Evolutionary conservation across 1,139 yeast species (phyloP).

Genomic region (Hemisphaericaspora lyxosophila): DNA sequence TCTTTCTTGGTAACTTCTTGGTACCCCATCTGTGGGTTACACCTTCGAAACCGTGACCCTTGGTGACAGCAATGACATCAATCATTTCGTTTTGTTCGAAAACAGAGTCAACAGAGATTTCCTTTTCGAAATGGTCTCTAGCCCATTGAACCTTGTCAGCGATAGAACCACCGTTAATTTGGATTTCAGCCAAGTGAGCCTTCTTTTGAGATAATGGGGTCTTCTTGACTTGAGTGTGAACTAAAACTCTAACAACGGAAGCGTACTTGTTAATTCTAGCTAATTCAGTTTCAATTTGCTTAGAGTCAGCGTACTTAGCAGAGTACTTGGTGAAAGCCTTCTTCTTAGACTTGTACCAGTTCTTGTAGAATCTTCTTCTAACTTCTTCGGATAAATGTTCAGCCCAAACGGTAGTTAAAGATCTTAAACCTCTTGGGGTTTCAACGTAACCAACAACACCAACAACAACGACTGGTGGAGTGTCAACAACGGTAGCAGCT

Average conservation of each 20-base stretch:
- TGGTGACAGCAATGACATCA: slow-evolving; percentile 98
- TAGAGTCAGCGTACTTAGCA: slow-evolving; percentile 94
- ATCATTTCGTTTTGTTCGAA: slow-evolving; percentile 98
- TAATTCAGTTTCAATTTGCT: slow-evolving; percentile 90
- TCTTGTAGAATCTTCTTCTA: slow-evolving; percentile 99
- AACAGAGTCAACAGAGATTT: slow-evolving; percentile 92
- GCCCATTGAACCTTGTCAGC: slow-evolving; percentile 99
- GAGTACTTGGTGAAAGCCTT: slow-evolving; percentile 99
- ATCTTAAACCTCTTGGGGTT: slow-evolving; percentile 99
- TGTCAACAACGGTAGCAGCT: slow-evolving; percentile 98
- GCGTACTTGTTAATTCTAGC: slow-evolving; percentile 99
- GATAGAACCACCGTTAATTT: slow-evolving; percentile 98
- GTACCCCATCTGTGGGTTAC: slow-evolving; percentile 99
- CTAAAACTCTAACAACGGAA: slow-evolving; percentile 97
- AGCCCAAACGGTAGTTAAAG: slow-evolving; percentile 99
- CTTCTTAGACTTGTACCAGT: slow-evolving; percentile 99
- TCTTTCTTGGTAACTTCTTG: slow-evolving; percentile 99
- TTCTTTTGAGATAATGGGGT: slow-evolving; percentile 99
- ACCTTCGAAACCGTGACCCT: slow-evolving; percentile 99
- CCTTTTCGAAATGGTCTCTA: slow-evolving; percentile 98
- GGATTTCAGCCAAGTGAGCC: slow-evolving; percentile 99
- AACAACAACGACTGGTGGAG: slow-evolving; percentile 98
- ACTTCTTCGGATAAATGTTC: slow-evolving; percentile 99
- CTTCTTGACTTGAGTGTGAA: slow-evolving; percentile 99
- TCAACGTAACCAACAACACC: slow-evolving; percentile 99